Conservation (phyloP, 2,329 filamentous ascomycete species). For the Fusarium tuaranense region DNA sequence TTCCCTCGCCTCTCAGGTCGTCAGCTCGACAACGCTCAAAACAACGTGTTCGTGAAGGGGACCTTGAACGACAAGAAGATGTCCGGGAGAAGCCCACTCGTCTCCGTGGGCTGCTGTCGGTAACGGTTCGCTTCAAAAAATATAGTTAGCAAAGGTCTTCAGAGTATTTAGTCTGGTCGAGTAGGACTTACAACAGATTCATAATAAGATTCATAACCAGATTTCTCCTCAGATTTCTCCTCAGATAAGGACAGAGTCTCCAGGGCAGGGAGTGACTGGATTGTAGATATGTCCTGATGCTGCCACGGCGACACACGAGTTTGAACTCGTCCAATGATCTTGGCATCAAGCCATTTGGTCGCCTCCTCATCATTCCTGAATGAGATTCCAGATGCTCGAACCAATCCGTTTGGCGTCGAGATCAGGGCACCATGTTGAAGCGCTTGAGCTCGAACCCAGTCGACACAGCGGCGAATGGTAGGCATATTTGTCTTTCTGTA, state of each 20-base stretch:
- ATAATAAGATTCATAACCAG: neutral
- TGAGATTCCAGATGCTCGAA: neutral
- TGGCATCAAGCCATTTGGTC: neutral
- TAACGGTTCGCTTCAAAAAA: neutral
- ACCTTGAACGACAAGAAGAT: neutral
- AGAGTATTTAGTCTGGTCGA: neutral
- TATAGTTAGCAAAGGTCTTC: neutral
- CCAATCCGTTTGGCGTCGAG: neutral
- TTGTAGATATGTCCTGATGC: neutral
- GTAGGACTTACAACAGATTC: neutral
- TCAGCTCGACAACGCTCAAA: neutral
- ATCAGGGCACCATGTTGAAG: neutral
- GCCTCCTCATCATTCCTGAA: neutral
- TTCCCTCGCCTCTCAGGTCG: neutral
- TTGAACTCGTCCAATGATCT: too few species aligned
- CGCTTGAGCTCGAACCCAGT: neutral
- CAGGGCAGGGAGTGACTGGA: neutral
- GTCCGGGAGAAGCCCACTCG: neutral
- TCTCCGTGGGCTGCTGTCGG: neutral
- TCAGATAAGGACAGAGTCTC: neutral
- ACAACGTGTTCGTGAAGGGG: neutral
- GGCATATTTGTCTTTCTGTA: neutral
- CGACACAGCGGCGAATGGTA: neutral
- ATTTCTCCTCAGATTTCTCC: too few species aligned
- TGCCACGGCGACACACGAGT: neutral